phyloP scores from a whole-genome alignment of 2,329 filamentous ascomycete genomes.

The Aspergillus glaucus region DNA sequence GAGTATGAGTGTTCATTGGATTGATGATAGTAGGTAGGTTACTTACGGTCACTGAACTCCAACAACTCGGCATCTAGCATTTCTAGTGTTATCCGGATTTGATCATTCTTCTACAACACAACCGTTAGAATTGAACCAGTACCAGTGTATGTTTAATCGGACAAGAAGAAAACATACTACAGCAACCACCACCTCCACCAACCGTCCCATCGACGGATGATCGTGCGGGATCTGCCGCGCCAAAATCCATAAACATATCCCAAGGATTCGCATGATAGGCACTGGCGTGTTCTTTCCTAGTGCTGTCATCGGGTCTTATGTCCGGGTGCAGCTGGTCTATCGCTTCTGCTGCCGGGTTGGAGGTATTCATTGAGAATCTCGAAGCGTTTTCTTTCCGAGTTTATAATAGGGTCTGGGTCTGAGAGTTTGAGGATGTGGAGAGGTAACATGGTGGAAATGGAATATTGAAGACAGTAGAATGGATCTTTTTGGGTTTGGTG shows the following conservation, averaged over 20 bases:
- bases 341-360: conserved; percentile 1
- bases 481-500: not conserved
- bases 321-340: conserved; percentile 1
- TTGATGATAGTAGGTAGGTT: too few species aligned
- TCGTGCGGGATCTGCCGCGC: conserved; percentile 6
- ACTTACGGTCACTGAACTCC: conserved; percentile 7
- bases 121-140: conserved; percentile 1
- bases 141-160: not conserved
- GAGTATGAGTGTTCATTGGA: too few species aligned
- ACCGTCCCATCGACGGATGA: conserved; percentile 2
- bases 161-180: not conserved
- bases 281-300: not conserved
- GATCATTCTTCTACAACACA: too few species aligned
- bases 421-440: not conserved
- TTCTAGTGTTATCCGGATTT: conserved; percentile 5
- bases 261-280: conserved; percentile 6
- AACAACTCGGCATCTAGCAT: conserved; percentile 5
- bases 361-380: conserved; percentile 1
- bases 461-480: not conserved
- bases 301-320: not conserved
- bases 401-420: not conserved
- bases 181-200: conserved; percentile 4
- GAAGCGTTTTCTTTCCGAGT: not conserved
- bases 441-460: not conserved
- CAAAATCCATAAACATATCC: conserved; percentile 1